Percentiles rank a stretch among this genome's conserved stretches.
These are phyloP conservation scores for Ceratobasidium sp. DNA, from an alignment of 1,284 basidiomycete genomes.

Conservation along the genomic window DNA sequence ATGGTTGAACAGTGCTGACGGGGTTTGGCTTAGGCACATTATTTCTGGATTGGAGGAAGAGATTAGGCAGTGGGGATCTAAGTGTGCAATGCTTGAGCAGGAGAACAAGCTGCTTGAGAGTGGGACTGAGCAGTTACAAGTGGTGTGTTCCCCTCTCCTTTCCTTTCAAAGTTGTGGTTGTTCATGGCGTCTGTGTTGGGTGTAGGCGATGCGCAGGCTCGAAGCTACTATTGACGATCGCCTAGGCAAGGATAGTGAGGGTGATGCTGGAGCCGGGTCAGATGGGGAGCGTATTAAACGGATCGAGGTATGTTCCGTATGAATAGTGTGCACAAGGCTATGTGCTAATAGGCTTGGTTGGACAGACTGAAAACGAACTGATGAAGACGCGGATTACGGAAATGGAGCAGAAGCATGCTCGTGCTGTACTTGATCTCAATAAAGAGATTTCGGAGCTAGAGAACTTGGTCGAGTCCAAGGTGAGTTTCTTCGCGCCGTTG, in stretches of 20 bases:
- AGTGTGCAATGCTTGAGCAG: slow-evolving; percentile 74
- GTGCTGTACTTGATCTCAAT: slow-evolving; percentile 79
- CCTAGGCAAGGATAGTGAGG: slow-evolving; percentile 61
- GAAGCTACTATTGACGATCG: slow-evolving; percentile 79
- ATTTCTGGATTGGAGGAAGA: slow-evolving; percentile 89
- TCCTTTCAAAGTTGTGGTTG: neutral
- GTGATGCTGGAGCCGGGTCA: slow-evolving; percentile 52
- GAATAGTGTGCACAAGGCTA: neutral
- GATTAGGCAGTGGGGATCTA: slow-evolving; percentile 69
- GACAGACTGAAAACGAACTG: slow-evolving; percentile 72
- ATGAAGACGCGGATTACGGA: slow-evolving; percentile 74
- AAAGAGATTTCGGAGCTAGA: slow-evolving; percentile 92
- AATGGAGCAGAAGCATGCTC: slow-evolving; percentile 74
- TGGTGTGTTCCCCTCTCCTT: slow-evolving; percentile 60
- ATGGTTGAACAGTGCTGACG: slow-evolving; percentile 31
- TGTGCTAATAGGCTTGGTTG: neutral
- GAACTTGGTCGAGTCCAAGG: slow-evolving; percentile 88
- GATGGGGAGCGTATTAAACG: slow-evolving; percentile 40
- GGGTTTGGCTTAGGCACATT: slow-evolving; percentile 70
- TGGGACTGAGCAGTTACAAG: slow-evolving; percentile 81
- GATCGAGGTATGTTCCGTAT: slow-evolving; percentile 31
- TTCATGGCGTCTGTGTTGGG: slow-evolving; percentile 37
- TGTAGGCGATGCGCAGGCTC: slow-evolving; percentile 74
- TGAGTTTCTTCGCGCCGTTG: slow-evolving; percentile 51
- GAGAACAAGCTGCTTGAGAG: slow-evolving; percentile 79